Percentiles rank a stretch among this genome's conserved stretches.
phyloP scores from a whole-genome alignment of 1,284 basidiomycete species.

The Xerocomus amazonicus region DNA sequence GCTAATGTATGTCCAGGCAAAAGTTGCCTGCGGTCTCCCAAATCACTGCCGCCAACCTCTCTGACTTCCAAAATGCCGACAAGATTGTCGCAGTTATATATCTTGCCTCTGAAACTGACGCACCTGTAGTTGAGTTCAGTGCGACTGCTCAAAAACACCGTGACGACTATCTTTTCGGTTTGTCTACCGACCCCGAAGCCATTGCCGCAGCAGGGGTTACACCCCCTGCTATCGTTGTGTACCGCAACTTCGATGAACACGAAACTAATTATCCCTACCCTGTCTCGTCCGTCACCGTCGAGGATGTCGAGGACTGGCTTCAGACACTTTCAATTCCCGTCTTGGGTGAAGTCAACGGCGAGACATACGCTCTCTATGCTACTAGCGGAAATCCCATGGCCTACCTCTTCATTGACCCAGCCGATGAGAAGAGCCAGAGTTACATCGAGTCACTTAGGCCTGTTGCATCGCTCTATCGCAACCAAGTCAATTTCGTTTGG shows the following conservation, averaged over 20 bases:
- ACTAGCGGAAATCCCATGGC: conserved; percentile 83
- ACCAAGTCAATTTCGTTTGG: conserved; percentile 96
- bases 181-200: conserved; percentile 69
- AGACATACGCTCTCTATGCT: conserved; percentile 91
- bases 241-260: conserved; percentile 92
- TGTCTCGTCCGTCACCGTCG: conserved; percentile 51
- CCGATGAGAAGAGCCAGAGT: conserved; percentile 62
- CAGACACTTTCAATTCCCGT: conserved; percentile 83
- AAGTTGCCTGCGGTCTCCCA: conserved; percentile 90
- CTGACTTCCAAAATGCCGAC: conserved; percentile 88
- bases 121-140: conserved; percentile 71
- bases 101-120: conserved; percentile 63
- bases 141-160: conserved; percentile 83
- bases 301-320: conserved; percentile 76
- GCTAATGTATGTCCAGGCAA: conserved; percentile 56
- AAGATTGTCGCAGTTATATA: conserved; percentile 91
- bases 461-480: conserved; percentile 78
- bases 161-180: conserved; percentile 92
- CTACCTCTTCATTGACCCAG: conserved; percentile 91
- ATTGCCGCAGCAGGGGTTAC: conserved; percentile 70
- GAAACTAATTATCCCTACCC: conserved; percentile 68
- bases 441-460: conserved; percentile 71
- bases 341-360: conserved; percentile 90
- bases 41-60: conserved; percentile 72
- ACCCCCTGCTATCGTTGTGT: conserved; percentile 85